A percentile compares a stretch with the other conserved stretches of the same genome.
phyloP scores from a whole-genome alignment of 2,329 filamentous ascomycete genomes.

The Fusarium tanahbumbuense region DNA sequence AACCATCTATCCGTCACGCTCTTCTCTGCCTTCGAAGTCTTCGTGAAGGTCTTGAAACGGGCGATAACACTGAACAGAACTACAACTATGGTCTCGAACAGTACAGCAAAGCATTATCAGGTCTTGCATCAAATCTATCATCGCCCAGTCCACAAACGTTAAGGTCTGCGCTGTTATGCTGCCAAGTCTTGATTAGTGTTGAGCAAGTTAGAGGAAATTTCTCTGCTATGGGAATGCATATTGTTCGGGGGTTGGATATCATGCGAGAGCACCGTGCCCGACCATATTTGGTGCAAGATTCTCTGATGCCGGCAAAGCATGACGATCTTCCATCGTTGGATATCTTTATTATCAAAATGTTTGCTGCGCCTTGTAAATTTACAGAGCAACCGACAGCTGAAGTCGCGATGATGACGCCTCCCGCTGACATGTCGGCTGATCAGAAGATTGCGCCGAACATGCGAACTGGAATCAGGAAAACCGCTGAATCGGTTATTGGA shows the following conservation, averaged over 20 bases:
- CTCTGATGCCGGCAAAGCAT: slow-evolving; percentile 50
- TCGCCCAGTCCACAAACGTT: slow-evolving; percentile 47
- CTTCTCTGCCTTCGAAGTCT: slow-evolving; percentile 55
- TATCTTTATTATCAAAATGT: slow-evolving; percentile 57
- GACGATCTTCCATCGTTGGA: slow-evolving; percentile 54
- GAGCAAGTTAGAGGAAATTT: slow-evolving; percentile 57
- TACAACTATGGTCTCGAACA: slow-evolving; percentile 56
- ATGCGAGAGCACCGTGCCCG: slow-evolving; percentile 56
- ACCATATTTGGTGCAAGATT: slow-evolving; percentile 47
- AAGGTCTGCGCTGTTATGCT: slow-evolving; percentile 58
- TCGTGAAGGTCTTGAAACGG: slow-evolving; percentile 54
- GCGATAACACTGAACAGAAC: slow-evolving; percentile 44
- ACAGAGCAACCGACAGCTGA: slow-evolving; percentile 46
- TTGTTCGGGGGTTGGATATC: slow-evolving; percentile 57
- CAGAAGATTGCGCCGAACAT: slow-evolving; percentile 53
- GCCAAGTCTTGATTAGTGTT: slow-evolving; percentile 61
- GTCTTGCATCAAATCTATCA: slow-evolving; percentile 55
- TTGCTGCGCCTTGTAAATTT: slow-evolving; percentile 57
- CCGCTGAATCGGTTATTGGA: slow-evolving; percentile 48
- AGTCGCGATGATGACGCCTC: slow-evolving; percentile 28
- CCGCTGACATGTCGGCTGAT: slow-evolving; percentile 36
- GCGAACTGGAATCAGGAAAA: slow-evolving; percentile 50
- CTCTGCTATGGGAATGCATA: slow-evolving; percentile 56
- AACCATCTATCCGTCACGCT: slow-evolving; percentile 54
- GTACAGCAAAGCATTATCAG: slow-evolving; percentile 56